Base-by-base conservation (phyloP, 1,284 basidiomycete species). In the Fomitopsis palustris region DNA sequence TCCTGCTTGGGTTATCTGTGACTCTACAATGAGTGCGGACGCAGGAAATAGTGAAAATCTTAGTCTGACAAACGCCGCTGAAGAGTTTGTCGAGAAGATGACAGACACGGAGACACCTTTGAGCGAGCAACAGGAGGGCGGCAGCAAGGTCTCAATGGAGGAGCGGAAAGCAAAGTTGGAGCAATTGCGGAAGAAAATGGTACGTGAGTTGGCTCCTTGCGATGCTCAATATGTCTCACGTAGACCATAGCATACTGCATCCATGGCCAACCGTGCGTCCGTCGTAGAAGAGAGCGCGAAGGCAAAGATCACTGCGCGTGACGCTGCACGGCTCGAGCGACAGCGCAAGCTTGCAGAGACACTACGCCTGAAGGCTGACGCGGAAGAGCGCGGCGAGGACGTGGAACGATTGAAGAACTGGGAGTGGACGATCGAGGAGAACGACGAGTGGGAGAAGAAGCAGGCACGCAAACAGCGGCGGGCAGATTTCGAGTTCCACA, bases 391-490 rank as follows among this genome's bases (percentile, higher is more conserved):
- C 0, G 96, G 96, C 14, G 93, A 90, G 68, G 86, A 88, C 64
- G 78, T 85, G 2, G 85, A 88, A 65, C 79, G 95, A 58, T 83
- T 85, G 68, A 93, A 93, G 80, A 93, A 94, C 69, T 96, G 94
- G 94, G 87, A 93, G 68, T 98, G 92, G 77, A 92, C 88, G 23
- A 90, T 97, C 58, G 95, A 97, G 76, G 94, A 97, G 75, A 96
- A 95, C 67, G 94, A 98, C 67, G 77, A 84, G 62, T 96, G 96
- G 96, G 93, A 96, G 78, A 90, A 90, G 78, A 95, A 95, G 75
- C 74, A 85, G 64, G 86, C 85, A 38, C 74, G 87, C 65, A 93
- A 92, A 72, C 81, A 82, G 60, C 80, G 90, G 71, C 81, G 88
- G 67, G 89, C 85, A 19, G 91, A 95, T 72, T 90, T 86, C 64